Evolutionary conservation across 495 filamentous ascomycete genomes (phyloP).

Genomic region (Tuber brumale): DNA sequence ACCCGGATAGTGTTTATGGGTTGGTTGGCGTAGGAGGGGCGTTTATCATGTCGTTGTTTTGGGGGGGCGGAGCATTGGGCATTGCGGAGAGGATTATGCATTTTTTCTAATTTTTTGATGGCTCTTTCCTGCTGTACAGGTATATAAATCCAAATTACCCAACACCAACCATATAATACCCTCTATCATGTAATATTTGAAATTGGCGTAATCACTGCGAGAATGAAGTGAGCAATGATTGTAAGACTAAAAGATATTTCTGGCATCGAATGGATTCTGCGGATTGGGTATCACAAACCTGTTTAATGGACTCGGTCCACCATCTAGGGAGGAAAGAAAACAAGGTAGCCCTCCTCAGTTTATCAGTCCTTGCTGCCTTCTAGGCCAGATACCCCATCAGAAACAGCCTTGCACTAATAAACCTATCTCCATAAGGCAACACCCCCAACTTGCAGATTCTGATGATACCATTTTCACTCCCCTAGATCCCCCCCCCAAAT

Average conservation of each 20-base stretch:
- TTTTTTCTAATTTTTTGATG: neutral
- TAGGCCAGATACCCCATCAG: neutral
- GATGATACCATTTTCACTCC: neutral
- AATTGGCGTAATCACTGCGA: neutral
- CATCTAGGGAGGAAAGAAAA: neutral
- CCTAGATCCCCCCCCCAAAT: neutral
- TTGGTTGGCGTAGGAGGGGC: neutral
- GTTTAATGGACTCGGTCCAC: neutral
- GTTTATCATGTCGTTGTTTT: neutral
- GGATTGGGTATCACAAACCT: neutral
- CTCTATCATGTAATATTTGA: neutral
- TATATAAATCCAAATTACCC: neutral
- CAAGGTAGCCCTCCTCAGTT: neutral
- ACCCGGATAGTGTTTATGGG: neutral
- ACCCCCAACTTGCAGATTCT: neutral
- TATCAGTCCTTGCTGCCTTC: neutral
- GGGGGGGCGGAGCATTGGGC: neutral
- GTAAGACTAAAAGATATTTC: neutral
- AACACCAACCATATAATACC: neutral
- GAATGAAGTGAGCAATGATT: neutral
- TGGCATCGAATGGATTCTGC: neutral
- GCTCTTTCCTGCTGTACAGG: neutral
- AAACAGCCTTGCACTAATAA: neutral
- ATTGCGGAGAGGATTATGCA: neutral
- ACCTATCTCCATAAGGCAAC: neutral